Evolutionary conservation across 2,329 filamentous ascomycete genomes (phyloP).

Genomic region (Sporothrix dimorphospora): DNA sequence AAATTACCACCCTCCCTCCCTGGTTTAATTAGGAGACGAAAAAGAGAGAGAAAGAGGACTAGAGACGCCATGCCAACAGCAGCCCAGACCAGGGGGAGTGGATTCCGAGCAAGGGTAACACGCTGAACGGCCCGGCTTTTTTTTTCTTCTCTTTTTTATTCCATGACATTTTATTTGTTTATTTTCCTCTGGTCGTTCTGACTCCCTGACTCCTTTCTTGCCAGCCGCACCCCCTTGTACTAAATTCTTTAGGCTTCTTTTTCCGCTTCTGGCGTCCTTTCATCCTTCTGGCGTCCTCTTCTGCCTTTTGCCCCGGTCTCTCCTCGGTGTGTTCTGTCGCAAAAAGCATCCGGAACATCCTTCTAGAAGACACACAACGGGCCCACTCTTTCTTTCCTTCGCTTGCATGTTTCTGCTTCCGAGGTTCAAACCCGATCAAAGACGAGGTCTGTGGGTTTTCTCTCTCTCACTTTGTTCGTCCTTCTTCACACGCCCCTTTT

Average conservation of each 20-base stretch:
- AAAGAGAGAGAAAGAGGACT: constrained; percentile 14
- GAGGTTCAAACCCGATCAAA: not conserved
- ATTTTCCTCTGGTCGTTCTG: not conserved
- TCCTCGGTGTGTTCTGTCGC: not conserved
- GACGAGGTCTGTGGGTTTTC: not conserved
- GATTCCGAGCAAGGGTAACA: not conserved
- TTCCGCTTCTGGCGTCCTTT: constrained; percentile 12
- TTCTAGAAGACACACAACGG: constrained; percentile 14
- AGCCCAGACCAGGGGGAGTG: not conserved
- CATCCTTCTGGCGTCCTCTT: constrained; percentile 1
- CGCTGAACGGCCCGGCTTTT: constrained; percentile 19
- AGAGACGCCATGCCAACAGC: constrained; percentile 3
- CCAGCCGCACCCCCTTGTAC: not conserved
- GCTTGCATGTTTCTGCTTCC: constrained; percentile 18
- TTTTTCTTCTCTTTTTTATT: not conserved
- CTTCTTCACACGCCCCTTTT: not conserved
- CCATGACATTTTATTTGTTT: not conserved
- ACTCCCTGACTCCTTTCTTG: not conserved
- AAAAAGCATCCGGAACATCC: not conserved
- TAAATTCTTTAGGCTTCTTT: not conserved
- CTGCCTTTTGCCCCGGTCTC: not conserved
- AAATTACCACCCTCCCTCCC: constrained; percentile 11
- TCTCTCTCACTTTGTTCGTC: not conserved
- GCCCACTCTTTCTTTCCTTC: constrained; percentile 14
- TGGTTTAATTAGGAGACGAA: constrained; percentile 16